phyloP scores from a whole-genome alignment of 495 filamentous ascomycete species.

The Patellaria atrata region DNA sequence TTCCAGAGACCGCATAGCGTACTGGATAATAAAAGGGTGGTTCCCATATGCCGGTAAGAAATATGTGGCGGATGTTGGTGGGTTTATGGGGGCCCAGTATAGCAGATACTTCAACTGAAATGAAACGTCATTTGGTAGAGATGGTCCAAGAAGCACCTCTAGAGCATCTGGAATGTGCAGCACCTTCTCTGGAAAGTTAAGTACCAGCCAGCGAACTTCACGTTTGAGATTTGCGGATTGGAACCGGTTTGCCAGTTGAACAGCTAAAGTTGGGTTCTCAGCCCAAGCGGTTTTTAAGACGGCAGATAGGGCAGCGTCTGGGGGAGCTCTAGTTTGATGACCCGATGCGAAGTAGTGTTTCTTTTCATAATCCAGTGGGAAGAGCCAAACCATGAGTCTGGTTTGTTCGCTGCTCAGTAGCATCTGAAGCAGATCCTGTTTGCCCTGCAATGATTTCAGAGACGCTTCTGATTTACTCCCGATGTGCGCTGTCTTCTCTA shows the following conservation, averaged over 20 bases:
- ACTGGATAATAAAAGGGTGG: conserved; percentile 88
- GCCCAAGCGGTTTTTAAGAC: conserved; percentile 72
- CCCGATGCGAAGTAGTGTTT: conserved; percentile 38
- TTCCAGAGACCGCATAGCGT: conserved; percentile 90
- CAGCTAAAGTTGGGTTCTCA: conserved; percentile 66
- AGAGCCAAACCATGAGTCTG: conserved; percentile 79
- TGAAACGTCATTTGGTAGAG: conserved; percentile 61
- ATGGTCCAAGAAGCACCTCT: conserved; percentile 61
- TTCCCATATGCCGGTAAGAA: conserved; percentile 90
- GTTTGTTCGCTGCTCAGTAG: conserved; percentile 75
- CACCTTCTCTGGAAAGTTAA: conserved; percentile 71
- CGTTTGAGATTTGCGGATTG: conserved; percentile 52
- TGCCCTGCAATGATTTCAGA: conserved; percentile 52
- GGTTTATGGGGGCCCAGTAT: conserved; percentile 90
- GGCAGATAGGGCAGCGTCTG: conserved; percentile 41
- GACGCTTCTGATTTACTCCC: conserved; percentile 38
- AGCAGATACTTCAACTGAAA: conserved; percentile 87
- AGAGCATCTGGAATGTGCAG: conserved; percentile 66
- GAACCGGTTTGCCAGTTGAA: conserved; percentile 69
- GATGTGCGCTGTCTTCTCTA: conserved; percentile 43
- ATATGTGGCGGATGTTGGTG: conserved; percentile 80
- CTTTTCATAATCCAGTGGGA: conserved; percentile 57
- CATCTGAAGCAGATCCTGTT: conserved; percentile 63
- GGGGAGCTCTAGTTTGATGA: conserved; percentile 30
- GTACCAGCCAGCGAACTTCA: conserved; percentile 62